Conservation (phyloP, 2,329 filamentous ascomycete species). For the Penicillium rolfsii region DNA sequence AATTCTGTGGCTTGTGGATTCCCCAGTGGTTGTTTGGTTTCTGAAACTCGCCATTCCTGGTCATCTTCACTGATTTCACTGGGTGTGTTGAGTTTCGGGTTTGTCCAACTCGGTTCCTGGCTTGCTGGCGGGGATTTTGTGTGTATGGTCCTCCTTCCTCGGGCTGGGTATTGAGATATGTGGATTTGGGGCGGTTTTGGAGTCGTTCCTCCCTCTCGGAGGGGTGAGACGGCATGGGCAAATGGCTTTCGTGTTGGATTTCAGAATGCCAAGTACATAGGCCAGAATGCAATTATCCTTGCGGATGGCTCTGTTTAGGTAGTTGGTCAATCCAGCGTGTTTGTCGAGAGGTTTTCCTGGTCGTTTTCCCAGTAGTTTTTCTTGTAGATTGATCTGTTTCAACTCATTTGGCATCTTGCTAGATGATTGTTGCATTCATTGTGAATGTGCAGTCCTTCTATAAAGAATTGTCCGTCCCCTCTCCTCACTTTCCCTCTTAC, state of each 20-base stretch:
- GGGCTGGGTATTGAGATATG: neutral
- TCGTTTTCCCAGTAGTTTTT: neutral
- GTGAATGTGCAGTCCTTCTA: neutral
- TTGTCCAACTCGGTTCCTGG: constrained; percentile 3
- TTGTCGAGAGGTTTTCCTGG: neutral
- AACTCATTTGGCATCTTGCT: neutral
- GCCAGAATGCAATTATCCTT: neutral
- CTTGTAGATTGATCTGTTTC: neutral
- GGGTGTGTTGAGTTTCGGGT: constrained; percentile 16
- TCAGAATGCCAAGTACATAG: constrained; percentile 1
- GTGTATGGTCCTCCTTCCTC: constrained; percentile 4
- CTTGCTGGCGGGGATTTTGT: constrained; percentile 6
- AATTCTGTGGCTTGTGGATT: constrained; percentile 10
- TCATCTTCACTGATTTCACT: constrained; percentile 41
- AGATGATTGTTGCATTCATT: neutral
- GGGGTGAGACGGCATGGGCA: neutral
- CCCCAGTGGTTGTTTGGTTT: constrained; percentile 10
- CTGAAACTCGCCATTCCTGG: constrained; percentile 19
- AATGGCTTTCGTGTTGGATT: neutral
- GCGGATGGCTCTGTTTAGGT: neutral
- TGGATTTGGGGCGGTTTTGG: constrained; percentile 3
- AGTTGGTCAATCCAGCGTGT: neutral
- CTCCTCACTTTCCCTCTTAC: neutral
- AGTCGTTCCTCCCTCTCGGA: neutral
- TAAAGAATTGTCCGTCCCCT: neutral